A percentile compares a stretch with the other conserved stretches of the same genome.
Evolutionary conservation across 2,329 filamentous ascomycete species (phyloP).

Genomic region (Beauveria brongniartii): DNA sequence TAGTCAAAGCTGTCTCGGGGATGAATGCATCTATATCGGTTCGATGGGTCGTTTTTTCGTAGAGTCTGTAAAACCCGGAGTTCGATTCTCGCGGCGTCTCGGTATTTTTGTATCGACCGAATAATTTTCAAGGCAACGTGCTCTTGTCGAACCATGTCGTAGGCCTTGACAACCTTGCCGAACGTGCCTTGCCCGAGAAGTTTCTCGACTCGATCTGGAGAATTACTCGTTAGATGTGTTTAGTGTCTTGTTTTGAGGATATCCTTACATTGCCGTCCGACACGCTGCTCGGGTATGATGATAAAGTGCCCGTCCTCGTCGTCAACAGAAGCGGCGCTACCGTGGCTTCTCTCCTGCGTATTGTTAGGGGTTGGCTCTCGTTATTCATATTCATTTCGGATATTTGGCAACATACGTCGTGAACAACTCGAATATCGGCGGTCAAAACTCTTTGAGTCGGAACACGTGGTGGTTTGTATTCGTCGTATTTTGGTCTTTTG

Average conservation of each 20-base stretch:
- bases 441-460: not conserved
- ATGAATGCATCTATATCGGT: conserved; percentile 10
- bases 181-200: conserved; percentile 10
- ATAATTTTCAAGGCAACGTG: conserved; percentile 11
- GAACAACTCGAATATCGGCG: conserved; percentile 36
- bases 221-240: not conserved
- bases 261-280: conserved; percentile 8
- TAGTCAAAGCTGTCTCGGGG: conserved; percentile 11
- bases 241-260: no score
- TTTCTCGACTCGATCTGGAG: conserved; percentile 8
- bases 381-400: not conserved
- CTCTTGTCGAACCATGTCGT: conserved; percentile 6
- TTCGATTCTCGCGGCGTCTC: conserved; percentile 9
- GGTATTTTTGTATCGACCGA: conserved; percentile 11
- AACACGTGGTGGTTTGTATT: conserved; percentile 3
- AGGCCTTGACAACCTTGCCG: conserved; percentile 10
- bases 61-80: conserved; percentile 9
- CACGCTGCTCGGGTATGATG: conserved; percentile 61
- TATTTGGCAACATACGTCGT: conserved; percentile 39
- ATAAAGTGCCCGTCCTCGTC: conserved; percentile 92
- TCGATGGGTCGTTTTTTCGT: conserved; percentile 4
- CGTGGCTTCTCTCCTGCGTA: conserved; percentile 21
- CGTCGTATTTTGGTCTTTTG: not conserved
- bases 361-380: not conserved
- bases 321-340: conserved; percentile 62